Base-by-base conservation (phyloP, 495 filamentous ascomycete species). In the Neurospora pannonica region DNA sequence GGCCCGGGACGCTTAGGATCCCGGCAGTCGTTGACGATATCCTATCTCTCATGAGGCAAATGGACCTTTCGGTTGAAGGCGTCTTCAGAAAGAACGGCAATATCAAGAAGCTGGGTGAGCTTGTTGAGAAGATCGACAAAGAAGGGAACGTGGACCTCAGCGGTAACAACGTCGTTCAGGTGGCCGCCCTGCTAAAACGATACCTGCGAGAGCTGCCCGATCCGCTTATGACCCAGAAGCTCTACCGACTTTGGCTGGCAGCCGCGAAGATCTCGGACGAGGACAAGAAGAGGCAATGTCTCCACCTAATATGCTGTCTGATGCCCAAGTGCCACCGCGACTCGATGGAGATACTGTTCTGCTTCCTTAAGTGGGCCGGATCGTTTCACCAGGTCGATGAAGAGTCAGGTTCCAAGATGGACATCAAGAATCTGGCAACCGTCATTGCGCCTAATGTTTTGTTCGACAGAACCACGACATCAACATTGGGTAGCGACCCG, bases 21-120 rank as follows among this genome's bases (percentile, higher is more conserved):
- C 96, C 96, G 17, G 90, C 92, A 3, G 86, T 99, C 72, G 88
- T 99, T 42, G 94, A 98, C 79, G 97, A 98, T 78, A 89, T 94
- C 36, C 89, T 98, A 17, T 92, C 92, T 6, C 93, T 95, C 37
- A 96, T 99, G 93, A 90, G 93, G 75, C 95, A 94, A 79, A 99
- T 98, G 94, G 96, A 99, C 83, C 97, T 99, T 87, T 97, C 94
- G 21, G 93, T 98, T 9, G 96, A 99, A 80, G 97, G 97, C 78
- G 95, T 99, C 69, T 99, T 99, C 88, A 92, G 96, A 72, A 99
- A 99, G 87, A 99, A 98, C 79, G 96, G 96, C 74, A 98, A 98
- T 79, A 98, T 99, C 80, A 92, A 92, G 78, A 91, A 93, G 71
- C 86, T 98, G 36, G 92, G 92, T 75, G 94, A 97, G 72, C 84